Conservation (phyloP, 2,329 filamentous ascomycete species). For the Dactylonectria estremocensis region DNA sequence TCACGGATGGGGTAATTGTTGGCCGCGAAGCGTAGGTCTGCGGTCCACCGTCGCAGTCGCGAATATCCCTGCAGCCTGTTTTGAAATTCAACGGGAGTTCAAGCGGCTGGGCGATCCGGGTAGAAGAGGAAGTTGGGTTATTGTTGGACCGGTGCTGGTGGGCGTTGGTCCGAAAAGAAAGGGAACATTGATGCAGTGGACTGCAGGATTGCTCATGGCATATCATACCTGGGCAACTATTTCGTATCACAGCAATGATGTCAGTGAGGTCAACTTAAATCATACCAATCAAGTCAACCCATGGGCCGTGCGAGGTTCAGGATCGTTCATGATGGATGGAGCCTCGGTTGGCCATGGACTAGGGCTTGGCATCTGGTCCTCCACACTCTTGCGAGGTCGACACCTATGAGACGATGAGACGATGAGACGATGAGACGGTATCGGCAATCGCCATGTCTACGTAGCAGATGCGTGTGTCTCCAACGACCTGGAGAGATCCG, state of each 20-base stretch:
- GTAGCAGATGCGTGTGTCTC: constrained; percentile 9
- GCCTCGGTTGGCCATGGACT: constrained; percentile 7
- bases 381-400: constrained; percentile 10
- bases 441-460: constrained; percentile 24
- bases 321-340: background rate
- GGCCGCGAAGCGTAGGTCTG: constrained; percentile 29
- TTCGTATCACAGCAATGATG: no score
- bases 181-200: constrained; percentile 16
- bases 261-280: no score
- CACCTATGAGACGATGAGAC: constrained; percentile 15
- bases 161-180: constrained; percentile 17
- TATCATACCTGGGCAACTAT: no score
- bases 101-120: constrained; percentile 9
- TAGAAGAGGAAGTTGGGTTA: constrained; percentile 7
- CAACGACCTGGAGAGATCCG: constrained; percentile 17
- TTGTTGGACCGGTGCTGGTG: constrained; percentile 13
- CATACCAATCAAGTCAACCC: background rate
- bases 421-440: constrained; percentile 15
- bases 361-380: constrained; percentile 14
- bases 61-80: constrained; percentile 33
- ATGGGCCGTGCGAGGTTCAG: constrained; percentile 19
- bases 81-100: constrained; percentile 21
- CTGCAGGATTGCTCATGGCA: no score
- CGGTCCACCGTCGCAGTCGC: constrained; percentile 33
- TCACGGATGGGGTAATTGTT: constrained; percentile 21